Base-by-base conservation (phyloP, 176 grass and related monocot genomes). In the Canna indica region DNA sequence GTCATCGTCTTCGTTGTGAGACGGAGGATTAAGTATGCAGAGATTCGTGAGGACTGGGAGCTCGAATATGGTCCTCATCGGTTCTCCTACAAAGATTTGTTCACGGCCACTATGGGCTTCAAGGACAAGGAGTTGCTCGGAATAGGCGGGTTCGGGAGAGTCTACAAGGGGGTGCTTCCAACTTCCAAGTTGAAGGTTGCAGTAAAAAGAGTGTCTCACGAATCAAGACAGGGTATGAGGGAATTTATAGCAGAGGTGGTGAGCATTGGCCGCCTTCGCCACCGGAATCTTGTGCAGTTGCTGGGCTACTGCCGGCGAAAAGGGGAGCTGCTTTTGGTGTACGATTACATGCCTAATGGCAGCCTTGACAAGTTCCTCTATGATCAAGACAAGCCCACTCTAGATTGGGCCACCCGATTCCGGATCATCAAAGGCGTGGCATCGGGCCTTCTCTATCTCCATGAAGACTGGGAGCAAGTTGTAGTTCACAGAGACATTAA, bases 11-110 rank as follows among this genome's bases (percentile, higher is more conserved):
- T 78, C 1, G 13, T 45, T 0, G 5, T 56, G 10, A n/a, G 67
- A 1, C 61, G 74, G 36, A 41, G 31, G 3, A 1, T n/a, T 1
- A 64, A 73, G 78, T 78, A 77, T 26, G 70, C n/a, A 2, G 78
- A 85, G 54, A 11, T 84, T 17, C 53, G 7, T 8, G 74, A 85
- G 44, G 83, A 85, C 20, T 81, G 78, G 83, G 78, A 85, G 69
- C 2, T 57, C 0, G 78, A 85, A 39, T 81, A 59, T 15, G 78
- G 78, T 9, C 62, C 83, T 10, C 78, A 85, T 47, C 62, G 83
- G 1, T 81, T 81, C 78, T 50, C 63, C 0, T 81, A 75, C 27
- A 63, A 38, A 13, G 79, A 81, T 10, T 28, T 81, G 16, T 85
- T 47, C 35, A n/a, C 27, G n/a, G 78, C 83, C 7, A 78, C 74